Conservation (phyloP, 73 alveolate genomes). For the Effrenium voratum region DNA sequence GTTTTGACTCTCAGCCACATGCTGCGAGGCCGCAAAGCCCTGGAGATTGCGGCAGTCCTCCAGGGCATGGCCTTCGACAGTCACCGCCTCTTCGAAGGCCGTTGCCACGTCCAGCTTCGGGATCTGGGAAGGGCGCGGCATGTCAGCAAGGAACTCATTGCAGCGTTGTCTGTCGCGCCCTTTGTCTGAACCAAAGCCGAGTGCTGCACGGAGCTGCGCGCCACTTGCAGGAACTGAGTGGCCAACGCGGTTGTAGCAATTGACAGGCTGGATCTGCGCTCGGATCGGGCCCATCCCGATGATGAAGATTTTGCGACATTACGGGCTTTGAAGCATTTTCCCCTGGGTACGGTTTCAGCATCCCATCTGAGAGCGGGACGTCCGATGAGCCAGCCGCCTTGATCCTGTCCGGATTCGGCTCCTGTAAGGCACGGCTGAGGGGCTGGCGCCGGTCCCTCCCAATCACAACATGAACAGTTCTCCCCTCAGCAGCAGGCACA, state of each 20-base stretch:
- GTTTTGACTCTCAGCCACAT: no score
- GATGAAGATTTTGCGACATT: no score
- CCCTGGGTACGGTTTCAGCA: no score
- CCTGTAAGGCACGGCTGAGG: background rate
- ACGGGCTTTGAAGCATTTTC: no score
- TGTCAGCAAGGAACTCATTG: background rate
- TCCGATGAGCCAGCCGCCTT: constrained; percentile 80
- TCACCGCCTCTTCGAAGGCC: constrained; percentile 84
- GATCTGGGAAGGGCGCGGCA: background rate
- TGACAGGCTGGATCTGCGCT: no score
- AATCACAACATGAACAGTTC: background rate
- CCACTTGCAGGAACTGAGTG: constrained; percentile 79
- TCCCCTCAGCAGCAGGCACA: background rate
- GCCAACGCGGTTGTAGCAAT: no score
- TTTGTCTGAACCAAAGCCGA: background rate
- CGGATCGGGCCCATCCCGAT: no score
- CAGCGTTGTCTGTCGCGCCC: background rate
- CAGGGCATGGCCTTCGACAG: constrained; percentile 86
- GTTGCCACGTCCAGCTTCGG: constrained; percentile 84
- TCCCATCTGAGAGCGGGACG: background rate
- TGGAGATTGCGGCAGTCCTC: no score
- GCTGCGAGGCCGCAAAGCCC: no score
- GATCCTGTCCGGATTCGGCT: constrained; percentile 66
- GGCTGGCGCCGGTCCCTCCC: background rate
- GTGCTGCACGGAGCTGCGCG: constrained; percentile 54